A percentile compares a stretch with the other conserved stretches of the same genome.
Evolutionary conservation across 345 rosid genomes (phyloP).

Genomic region (Dimocarpus longan): DNA sequence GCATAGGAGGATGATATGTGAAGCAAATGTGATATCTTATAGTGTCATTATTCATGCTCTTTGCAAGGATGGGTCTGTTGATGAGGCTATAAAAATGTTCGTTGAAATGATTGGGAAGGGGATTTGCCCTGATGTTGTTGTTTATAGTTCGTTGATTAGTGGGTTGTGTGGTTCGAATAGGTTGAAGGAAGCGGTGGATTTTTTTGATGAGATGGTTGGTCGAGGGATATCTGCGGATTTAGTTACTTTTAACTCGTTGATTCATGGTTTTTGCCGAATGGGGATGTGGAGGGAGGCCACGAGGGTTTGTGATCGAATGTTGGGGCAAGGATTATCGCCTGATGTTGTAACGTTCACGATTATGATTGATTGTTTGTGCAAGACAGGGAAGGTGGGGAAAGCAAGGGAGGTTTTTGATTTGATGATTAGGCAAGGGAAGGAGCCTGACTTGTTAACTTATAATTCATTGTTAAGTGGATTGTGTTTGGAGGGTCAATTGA

Average conservation of each 20-base stretch:
- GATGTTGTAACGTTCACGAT: conserved; percentile 25
- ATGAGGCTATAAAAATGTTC: conserved; percentile 26
- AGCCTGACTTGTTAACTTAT: conserved; percentile 31
- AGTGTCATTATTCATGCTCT: conserved; percentile 31
- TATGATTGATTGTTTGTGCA: conserved; percentile 29
- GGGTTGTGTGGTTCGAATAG: conserved; percentile 24
- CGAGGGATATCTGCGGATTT: conserved; percentile 18
- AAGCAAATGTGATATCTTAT: conserved; percentile 26
- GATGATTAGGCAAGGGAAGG: conserved; percentile 28
- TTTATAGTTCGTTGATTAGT: conserved; percentile 33
- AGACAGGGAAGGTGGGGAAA: conserved; percentile 24
- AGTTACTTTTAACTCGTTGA: conserved; percentile 17
- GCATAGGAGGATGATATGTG: conserved; percentile 29
- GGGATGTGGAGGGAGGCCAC: conserved; percentile 30
- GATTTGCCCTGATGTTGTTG: conserved; percentile 31
- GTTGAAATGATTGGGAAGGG: conserved; percentile 27
- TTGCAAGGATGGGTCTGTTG: conserved; percentile 30
- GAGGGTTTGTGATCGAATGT: conserved; percentile 23
- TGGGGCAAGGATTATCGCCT: conserved; percentile 27
- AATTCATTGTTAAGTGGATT: conserved; percentile 38
- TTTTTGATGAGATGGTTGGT: conserved; percentile 27
- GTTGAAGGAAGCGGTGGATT: conserved; percentile 16
- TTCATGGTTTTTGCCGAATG: conserved; percentile 26
- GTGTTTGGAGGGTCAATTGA: conserved; percentile 32
- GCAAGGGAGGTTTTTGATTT: conserved; percentile 25